These are phyloP conservation scores for Termitomyces sp. DNA, from an alignment of 1,284 basidiomycete genomes.

Conservation along the genomic window DNA sequence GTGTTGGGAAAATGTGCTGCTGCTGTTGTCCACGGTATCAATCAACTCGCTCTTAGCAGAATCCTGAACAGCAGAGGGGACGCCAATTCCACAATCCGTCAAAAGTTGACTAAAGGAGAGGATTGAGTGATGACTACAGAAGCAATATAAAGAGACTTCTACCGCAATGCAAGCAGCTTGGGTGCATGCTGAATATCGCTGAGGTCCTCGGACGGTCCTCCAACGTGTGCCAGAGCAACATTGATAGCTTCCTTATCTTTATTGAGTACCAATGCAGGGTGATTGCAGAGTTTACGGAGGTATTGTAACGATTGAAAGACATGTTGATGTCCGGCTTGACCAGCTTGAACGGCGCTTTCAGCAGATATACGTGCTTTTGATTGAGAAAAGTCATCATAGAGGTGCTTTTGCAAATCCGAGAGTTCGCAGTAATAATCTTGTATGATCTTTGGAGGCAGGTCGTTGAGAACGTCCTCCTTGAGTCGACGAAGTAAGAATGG, in stretches of 20 bases:
- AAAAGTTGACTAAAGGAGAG: conserved; percentile 73
- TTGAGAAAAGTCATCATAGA: conserved; percentile 91
- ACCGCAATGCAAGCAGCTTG: conserved; percentile 90
- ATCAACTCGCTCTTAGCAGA: conserved; percentile 58
- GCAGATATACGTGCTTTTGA: conserved; percentile 70
- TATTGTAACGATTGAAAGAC: conserved; percentile 98
- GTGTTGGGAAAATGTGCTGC: conserved; percentile 81
- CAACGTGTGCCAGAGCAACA: conserved; percentile 58
- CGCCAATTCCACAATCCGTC: conserved; percentile 93
- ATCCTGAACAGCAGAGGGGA: conserved; percentile 42
- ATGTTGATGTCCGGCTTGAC: conserved; percentile 60
- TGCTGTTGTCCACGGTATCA: conserved; percentile 52
- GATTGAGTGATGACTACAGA: conserved; percentile 5
- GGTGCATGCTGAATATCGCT: conserved; percentile 89
- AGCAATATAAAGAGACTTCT: conserved; percentile 25
- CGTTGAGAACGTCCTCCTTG: conserved; percentile 96
- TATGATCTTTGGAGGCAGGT: conserved; percentile 98
- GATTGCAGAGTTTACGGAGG: conserved; percentile 96
- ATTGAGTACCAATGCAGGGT: conserved; percentile 87
- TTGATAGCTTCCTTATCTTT: conserved; percentile 57
- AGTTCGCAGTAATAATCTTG: conserved; percentile 99
- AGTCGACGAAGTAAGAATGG: conserved; percentile 95
- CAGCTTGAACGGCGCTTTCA: conserved; percentile 56
- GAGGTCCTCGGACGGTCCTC: conserved; percentile 41
- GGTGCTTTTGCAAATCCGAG: conserved; percentile 86